Conservation (phyloP, 2,329 filamentous ascomycete species). For the Nectriaceae sp. region DNA sequence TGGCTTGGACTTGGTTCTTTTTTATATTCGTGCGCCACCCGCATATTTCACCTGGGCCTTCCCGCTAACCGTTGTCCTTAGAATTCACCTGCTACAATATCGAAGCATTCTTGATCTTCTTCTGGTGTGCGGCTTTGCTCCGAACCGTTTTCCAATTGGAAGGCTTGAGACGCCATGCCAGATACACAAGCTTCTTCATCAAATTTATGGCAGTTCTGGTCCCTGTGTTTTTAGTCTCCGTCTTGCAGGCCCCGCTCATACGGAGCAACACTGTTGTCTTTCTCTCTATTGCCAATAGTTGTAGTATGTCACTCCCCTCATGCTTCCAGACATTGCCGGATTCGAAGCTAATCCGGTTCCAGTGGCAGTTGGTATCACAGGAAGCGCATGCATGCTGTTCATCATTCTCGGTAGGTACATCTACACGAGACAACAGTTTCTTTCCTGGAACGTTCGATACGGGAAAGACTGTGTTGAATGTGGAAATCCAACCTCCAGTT, state of each 20-base stretch:
- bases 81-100: conserved; percentile 54
- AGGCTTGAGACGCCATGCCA: conserved; percentile 1
- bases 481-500: neutral
- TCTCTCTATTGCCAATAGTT: conserved; percentile 10
- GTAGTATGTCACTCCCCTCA: conserved; percentile 3
- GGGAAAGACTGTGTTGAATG: conserved; percentile 4
- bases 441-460: conserved; percentile 12
- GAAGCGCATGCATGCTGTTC: conserved; percentile 11
- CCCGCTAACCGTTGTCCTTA: conserved; percentile 20
- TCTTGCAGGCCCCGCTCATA: conserved; percentile 4
- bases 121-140: conserved; percentile 39
- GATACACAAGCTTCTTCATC: conserved; percentile 7
- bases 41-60: too few relatives aligned
- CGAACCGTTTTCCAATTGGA: conserved; percentile 10
- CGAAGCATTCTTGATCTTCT: conserved; percentile 47
- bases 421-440: conserved; percentile 8
- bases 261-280: conserved; percentile 5
- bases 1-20: conserved; percentile 44
- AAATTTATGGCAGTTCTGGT: conserved; percentile 8
- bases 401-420: conserved; percentile 12
- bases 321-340: too few relatives aligned
- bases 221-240: conserved; percentile 2
- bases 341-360: neutral
- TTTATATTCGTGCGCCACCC: conserved; percentile 55
- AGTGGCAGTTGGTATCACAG: conserved; percentile 12